Percentiles rank a stretch among this genome's conserved stretches.
Evolutionary conservation across 2,329 filamentous ascomycete genomes (phyloP).

Genomic region (Intubia oerlemansii): DNA sequence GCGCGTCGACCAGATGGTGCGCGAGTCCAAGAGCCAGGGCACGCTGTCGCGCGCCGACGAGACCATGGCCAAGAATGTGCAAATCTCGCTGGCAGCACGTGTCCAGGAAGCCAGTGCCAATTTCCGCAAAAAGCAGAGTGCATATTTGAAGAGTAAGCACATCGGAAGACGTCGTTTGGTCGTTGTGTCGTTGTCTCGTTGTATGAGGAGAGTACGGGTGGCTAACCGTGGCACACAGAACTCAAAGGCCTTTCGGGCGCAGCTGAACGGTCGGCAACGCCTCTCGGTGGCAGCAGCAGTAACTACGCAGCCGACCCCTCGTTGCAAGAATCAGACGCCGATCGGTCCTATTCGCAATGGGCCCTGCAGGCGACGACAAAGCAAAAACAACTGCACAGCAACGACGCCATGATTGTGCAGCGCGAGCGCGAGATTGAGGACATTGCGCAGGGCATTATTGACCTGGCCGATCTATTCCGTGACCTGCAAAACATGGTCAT

Average conservation of each 20-base stretch:
- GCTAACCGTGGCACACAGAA: constrained; percentile 32
- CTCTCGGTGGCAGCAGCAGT: constrained; percentile 14
- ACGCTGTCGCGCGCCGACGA: constrained; percentile 67
- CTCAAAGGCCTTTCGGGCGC: constrained; percentile 45
- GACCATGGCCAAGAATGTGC: constrained; percentile 89
- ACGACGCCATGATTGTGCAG: constrained; percentile 71
- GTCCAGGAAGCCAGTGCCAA: constrained; percentile 82
- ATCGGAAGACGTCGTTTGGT: too few relatives aligned
- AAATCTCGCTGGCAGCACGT: constrained; percentile 69
- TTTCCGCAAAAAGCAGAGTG: constrained; percentile 94
- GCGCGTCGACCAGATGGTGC: constrained; percentile 69
- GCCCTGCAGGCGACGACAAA: constrained; percentile 56
- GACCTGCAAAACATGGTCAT: constrained; percentile 93
- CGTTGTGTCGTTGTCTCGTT: neutral
- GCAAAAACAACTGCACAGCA: constrained; percentile 44
- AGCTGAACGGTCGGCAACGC: constrained; percentile 15
- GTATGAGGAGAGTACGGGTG: too few relatives aligned
- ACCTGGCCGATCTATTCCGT: constrained; percentile 88
- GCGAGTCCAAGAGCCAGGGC: constrained; percentile 52
- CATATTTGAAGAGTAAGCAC: constrained; percentile 82
- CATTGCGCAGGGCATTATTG: constrained; percentile 95
- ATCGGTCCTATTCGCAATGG: constrained; percentile 77
- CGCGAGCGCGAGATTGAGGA: constrained; percentile 94
- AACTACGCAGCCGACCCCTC: constrained; percentile 49
- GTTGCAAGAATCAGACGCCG: constrained; percentile 79